Percentiles rank a stretch among this genome's conserved stretches.
phyloP scores from a whole-genome alignment of 2,329 filamentous ascomycete genomes.

The Trichoderma koningiopsis region DNA sequence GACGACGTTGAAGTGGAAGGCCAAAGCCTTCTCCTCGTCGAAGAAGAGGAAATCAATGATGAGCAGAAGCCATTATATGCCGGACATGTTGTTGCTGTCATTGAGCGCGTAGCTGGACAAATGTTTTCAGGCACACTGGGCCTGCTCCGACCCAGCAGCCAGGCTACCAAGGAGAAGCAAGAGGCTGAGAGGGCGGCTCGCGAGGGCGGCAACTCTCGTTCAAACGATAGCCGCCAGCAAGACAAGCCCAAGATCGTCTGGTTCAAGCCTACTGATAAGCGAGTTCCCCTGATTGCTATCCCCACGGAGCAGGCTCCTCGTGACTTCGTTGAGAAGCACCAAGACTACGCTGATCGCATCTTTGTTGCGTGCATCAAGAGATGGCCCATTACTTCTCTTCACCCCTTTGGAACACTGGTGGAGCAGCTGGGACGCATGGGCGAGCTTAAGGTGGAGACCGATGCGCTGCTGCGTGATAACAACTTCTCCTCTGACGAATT shows the following conservation, averaged over 20 bases:
- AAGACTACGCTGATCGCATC: slow-evolving; percentile 95
- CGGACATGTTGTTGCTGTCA: slow-evolving; percentile 94
- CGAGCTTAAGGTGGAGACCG: slow-evolving; percentile 95
- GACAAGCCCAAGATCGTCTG: slow-evolving; percentile 99
- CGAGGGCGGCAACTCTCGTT: slow-evolving; percentile 71
- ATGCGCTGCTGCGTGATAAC: slow-evolving; percentile 95
- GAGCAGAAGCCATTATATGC: slow-evolving; percentile 97
- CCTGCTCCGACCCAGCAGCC: slow-evolving; percentile 90
- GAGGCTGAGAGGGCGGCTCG: slow-evolving; percentile 92
- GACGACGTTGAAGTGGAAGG: slow-evolving; percentile 99
- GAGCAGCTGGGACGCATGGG: slow-evolving; percentile 98
- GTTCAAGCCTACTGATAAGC: slow-evolving; percentile 99
- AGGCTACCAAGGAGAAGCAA: slow-evolving; percentile 99
- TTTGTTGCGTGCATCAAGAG: slow-evolving; percentile 99
- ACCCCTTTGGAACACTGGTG: slow-evolving; percentile 95
- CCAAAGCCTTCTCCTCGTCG: slow-evolving; percentile 92
- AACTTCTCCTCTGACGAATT: slow-evolving; percentile 98
- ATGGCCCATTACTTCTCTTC: slow-evolving; percentile 99
- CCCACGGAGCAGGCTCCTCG: slow-evolving; percentile 96
- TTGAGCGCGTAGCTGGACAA: slow-evolving; percentile 94
- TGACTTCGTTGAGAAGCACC: slow-evolving; percentile 98
- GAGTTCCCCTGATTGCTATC: slow-evolving; percentile 95
- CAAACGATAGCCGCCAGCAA: slow-evolving; percentile 76
- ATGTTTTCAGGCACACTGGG: slow-evolving; percentile 99
- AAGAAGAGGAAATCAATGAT: slow-evolving; percentile 98